phyloP scores from a whole-genome alignment of 1,284 basidiomycete genomes.

The Sanghuangporus baumii region DNA sequence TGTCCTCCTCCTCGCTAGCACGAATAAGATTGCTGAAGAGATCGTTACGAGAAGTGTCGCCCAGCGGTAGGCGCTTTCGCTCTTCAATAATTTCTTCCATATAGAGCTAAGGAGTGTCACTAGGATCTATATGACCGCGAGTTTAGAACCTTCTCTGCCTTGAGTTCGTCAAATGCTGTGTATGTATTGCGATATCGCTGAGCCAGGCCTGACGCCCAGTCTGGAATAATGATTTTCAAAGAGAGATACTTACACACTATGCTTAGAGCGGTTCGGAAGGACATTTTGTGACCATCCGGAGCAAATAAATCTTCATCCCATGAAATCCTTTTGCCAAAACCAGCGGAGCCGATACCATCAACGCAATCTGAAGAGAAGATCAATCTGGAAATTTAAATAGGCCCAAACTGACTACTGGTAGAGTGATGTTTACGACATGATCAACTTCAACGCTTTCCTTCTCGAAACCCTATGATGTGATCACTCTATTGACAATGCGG shows the following conservation, averaged over 20 bases:
- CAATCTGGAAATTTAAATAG: not conserved
- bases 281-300: conserved; percentile 43
- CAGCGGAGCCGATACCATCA: conserved; percentile 51
- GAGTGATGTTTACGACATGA: conserved; percentile 35
- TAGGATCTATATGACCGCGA: not conserved
- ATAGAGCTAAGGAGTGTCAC: conserved; percentile 33
- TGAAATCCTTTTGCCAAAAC: conserved; percentile 47
- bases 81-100: conserved; percentile 51
- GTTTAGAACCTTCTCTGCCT: conserved; percentile 28
- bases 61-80: conserved; percentile 30
- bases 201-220: conserved; percentile 39
- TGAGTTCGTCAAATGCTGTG: conserved; percentile 43
- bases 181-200: conserved; percentile 31
- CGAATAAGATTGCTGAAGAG: conserved; percentile 50
- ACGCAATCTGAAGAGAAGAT: conserved; percentile 38
- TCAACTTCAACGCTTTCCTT: conserved; percentile 27
- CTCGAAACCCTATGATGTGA: conserved; percentile 31
- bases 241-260: conserved; percentile 40
- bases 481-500: conserved; percentile 37
- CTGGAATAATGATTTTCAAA: conserved; percentile 39
- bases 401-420: conserved; percentile 35
- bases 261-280: conserved; percentile 52
- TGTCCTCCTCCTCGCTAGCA: conserved; percentile 36
- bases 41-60: conserved; percentile 43
- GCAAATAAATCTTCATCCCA: conserved; percentile 41